phyloP scores from a whole-genome alignment of 2,329 filamentous ascomycete species.

The Pyrenochaeta sp. region DNA sequence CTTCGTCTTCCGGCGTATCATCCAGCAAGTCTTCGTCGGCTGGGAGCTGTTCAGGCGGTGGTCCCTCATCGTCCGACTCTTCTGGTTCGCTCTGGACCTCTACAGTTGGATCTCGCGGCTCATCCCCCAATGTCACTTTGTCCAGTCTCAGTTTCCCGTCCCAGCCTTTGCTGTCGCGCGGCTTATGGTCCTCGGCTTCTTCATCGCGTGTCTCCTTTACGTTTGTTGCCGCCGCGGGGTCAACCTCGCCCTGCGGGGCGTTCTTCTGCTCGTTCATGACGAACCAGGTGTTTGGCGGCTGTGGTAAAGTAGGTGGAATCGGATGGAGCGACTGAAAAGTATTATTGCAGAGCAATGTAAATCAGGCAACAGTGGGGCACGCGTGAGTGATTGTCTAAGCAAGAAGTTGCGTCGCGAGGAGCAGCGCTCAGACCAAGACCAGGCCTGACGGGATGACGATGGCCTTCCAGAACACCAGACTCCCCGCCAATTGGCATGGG shows the following conservation, averaged over 20 bases:
- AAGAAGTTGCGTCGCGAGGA: constrained; percentile 19
- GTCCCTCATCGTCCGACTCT: constrained; percentile 73
- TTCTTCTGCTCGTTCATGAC: constrained; percentile 35
- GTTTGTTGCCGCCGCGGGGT: constrained; percentile 33
- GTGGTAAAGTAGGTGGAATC: background rate
- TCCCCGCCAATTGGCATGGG: too few species aligned
- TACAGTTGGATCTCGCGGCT: constrained; percentile 66
- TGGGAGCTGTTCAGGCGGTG: constrained; percentile 45
- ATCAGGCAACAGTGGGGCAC: background rate
- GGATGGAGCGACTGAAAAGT: background rate
- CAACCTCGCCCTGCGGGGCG: constrained; percentile 38
- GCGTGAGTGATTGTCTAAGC: constrained; percentile 15
- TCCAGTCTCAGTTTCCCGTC: constrained; percentile 83
- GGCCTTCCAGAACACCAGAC: background rate
- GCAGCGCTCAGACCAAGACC: constrained; percentile 22
- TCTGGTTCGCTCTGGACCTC: constrained; percentile 76
- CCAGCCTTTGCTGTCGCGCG: constrained; percentile 68
- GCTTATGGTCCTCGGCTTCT: constrained; percentile 39
- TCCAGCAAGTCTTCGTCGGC: constrained; percentile 64
- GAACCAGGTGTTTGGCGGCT: background rate
- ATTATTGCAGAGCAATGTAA: background rate
- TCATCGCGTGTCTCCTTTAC: constrained; percentile 25
- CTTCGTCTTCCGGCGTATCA: constrained; percentile 63
- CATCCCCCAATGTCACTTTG: constrained; percentile 61
- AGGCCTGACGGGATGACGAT: constrained; percentile 26